Evolutionary conservation across 768 basidiomycete genomes (phyloP).

Genomic region (Crassisporium funariophilum): DNA sequence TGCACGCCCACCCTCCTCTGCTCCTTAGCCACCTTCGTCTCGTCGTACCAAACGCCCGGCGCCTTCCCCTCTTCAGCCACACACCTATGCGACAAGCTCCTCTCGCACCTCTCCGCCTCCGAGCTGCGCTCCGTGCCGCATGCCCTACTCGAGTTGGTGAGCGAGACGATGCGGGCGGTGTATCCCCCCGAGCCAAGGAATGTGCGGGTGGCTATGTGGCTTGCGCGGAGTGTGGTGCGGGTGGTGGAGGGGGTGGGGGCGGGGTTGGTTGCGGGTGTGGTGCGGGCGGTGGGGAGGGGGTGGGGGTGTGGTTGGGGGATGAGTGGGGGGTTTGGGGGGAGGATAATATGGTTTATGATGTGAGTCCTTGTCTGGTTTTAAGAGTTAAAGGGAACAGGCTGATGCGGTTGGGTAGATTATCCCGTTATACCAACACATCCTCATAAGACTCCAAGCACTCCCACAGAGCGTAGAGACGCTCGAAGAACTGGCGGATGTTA

Average conservation of each 20-base stretch:
- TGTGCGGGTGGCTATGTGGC: constrained; percentile 60
- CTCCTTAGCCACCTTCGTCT: constrained; percentile 51
- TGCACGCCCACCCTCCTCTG: constrained; percentile 58
- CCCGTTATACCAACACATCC: constrained; percentile 61
- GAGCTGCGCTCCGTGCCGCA: constrained; percentile 57
- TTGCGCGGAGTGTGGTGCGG: constrained; percentile 55
- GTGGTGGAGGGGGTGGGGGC: constrained; percentile 58
- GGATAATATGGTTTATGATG: constrained; percentile 62
- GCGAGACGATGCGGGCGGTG: constrained; percentile 56
- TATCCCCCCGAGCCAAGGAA: constrained; percentile 68
- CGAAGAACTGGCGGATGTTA: constrained; percentile 46
- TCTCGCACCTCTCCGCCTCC: constrained; percentile 53
- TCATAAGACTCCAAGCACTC: constrained; percentile 53
- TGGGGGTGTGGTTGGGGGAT: constrained; percentile 67
- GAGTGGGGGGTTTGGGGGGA: constrained; percentile 48
- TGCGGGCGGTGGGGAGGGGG: constrained; percentile 53
- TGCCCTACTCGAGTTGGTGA: constrained; percentile 57
- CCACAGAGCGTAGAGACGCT: constrained; percentile 43
- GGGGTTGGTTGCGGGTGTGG: constrained; percentile 44
- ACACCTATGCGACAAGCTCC: constrained; percentile 62
- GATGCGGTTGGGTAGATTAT: constrained; percentile 47
- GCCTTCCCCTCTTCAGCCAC: constrained; percentile 37
- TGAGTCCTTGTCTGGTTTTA: constrained; percentile 31
- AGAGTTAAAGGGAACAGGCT: no score
- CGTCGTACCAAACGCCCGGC: constrained; percentile 32